Evolutionary conservation across 768 basidiomycete species (phyloP).

Genomic region (Lactarius indigo): DNA sequence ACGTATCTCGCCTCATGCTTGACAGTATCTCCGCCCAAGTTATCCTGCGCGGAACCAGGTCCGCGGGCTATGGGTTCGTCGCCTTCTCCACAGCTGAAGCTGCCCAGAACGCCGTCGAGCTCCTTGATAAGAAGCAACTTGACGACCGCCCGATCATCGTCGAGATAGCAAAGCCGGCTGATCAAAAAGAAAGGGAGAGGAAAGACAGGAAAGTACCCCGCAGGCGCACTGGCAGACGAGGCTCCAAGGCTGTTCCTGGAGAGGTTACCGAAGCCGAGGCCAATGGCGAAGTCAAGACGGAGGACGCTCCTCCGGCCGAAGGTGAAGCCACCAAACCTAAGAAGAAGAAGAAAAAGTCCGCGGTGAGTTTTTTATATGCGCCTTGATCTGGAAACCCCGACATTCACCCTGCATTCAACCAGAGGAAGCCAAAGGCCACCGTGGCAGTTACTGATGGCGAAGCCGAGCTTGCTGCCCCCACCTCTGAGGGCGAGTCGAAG

Average conservation of each 20-base stretch:
- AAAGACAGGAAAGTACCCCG: slow-evolving; percentile 65
- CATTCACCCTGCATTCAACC: slow-evolving; percentile 42
- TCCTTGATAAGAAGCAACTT: slow-evolving; percentile 84
- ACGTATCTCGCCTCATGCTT: slow-evolving; percentile 22
- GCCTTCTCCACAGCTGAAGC: slow-evolving; percentile 77
- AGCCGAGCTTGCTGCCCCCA: slow-evolving; percentile 37
- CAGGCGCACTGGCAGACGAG: slow-evolving; percentile 80
- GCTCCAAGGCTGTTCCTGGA: slow-evolving; percentile 81
- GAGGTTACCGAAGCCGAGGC: slow-evolving; percentile 90
- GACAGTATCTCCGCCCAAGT: slow-evolving; percentile 76
- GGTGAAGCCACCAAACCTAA: slow-evolving; percentile 62
- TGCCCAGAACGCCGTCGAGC: slow-evolving; percentile 80
- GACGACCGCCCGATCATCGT: slow-evolving; percentile 85
- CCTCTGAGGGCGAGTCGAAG: slow-evolving; percentile 36
- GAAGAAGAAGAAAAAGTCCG: slow-evolving; percentile 76
- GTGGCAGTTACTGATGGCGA: slow-evolving; percentile 35
- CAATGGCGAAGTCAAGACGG: slow-evolving; percentile 63
- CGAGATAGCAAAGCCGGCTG: slow-evolving; percentile 89
- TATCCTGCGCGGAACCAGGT: slow-evolving; percentile 79
- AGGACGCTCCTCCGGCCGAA: slow-evolving; percentile 49
- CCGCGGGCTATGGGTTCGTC: slow-evolving; percentile 93
- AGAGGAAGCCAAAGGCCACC: slow-evolving; percentile 44
- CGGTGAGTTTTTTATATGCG: slow-evolving; percentile 36
- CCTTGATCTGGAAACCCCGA: slow-evolving; percentile 29
- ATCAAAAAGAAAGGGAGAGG: slow-evolving; percentile 80